These are phyloP conservation scores for Sedum album DNA, from an alignment of 164 flowering plant genomes.

Conservation along the genomic window DNA sequence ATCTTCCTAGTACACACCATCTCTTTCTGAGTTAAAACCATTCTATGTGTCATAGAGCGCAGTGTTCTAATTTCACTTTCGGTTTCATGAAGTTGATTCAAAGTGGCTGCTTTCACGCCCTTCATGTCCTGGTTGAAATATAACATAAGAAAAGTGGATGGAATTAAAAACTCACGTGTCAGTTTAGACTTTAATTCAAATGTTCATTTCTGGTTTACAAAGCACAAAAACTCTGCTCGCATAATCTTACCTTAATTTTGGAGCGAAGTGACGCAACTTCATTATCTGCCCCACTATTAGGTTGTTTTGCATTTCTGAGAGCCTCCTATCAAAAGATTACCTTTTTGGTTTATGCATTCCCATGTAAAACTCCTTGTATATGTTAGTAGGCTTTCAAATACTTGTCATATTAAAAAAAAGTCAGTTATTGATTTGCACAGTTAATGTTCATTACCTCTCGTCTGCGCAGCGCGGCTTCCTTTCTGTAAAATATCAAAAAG, in stretches of 20 bases:
- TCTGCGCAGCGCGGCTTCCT: constrained; percentile 90
- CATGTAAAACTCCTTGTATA: not conserved
- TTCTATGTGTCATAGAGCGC: constrained; percentile 80
- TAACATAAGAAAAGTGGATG: too few relatives aligned
- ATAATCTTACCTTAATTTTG: constrained; percentile 53
- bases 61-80: constrained; percentile 85
- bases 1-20: constrained; percentile 46
- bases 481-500: constrained; percentile 40
- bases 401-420: too few relatives aligned
- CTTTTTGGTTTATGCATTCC: not conserved
- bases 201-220: not conserved
- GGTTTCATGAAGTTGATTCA: constrained; percentile 58
- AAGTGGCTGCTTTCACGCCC: constrained; percentile 43
- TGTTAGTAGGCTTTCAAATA: not conserved
- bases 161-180: too few relatives aligned
- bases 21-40: too few relatives aligned
- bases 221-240: not conserved
- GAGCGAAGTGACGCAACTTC: constrained; percentile 52
- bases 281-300: constrained; percentile 48
- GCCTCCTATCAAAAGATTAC: constrained; percentile 52
- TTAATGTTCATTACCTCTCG: constrained; percentile 62
- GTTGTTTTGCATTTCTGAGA: constrained; percentile 66
- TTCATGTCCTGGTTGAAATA: constrained; percentile 42
- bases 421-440: not conserved
- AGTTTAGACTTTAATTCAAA: not conserved